A percentile compares a stretch with the other conserved stretches of the same genome.
phyloP scores from a whole-genome alignment of 352 stramenopile genomes.

The Saprolegnia parasitica region DNA sequence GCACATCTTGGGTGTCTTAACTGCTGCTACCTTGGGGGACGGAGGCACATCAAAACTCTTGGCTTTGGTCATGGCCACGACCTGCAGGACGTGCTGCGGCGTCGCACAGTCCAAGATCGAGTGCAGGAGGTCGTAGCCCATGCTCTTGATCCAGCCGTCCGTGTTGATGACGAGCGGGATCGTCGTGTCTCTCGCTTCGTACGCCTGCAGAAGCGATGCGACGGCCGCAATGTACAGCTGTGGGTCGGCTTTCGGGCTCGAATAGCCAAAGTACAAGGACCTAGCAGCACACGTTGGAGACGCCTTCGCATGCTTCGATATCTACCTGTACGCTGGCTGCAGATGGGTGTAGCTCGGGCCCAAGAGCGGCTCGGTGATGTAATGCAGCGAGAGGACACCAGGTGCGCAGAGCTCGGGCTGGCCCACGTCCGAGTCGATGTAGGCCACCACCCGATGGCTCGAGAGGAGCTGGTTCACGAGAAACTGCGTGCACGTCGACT shows the following conservation, averaged over 20 bases:
- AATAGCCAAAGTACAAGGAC: constrained; percentile 28
- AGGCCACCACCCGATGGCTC: constrained; percentile 70
- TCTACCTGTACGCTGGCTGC: constrained; percentile 41
- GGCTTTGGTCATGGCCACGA: constrained; percentile 86
- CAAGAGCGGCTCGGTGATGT: constrained; percentile 84
- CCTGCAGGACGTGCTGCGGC: constrained; percentile 91
- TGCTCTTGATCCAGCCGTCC: constrained; percentile 96
- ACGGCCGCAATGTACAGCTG: constrained; percentile 43
- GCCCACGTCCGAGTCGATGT: constrained; percentile 94
- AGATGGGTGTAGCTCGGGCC: constrained; percentile 90
- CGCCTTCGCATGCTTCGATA: no score
- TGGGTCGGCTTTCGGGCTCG: constrained; percentile 43
- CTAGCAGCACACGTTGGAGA: not conserved
- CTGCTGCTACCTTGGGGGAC: constrained; percentile 19
- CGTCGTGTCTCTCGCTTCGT: constrained; percentile 27
- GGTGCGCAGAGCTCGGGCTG: constrained; percentile 93
- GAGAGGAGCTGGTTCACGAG: constrained; percentile 88
- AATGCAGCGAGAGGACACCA: constrained; percentile 89
- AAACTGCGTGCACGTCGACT: constrained; percentile 94
- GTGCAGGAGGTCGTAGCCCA: constrained; percentile 93
- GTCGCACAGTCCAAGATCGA: constrained; percentile 78
- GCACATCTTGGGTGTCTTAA: not conserved
- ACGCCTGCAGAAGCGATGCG: constrained; percentile 40
- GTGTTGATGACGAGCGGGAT: constrained; percentile 95
- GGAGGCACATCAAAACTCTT: constrained; percentile 76